Percentiles rank a stretch among this genome's conserved stretches.
phyloP scores from a whole-genome alignment of 768 basidiomycete genomes.

The Phaffia tasmanica region DNA sequence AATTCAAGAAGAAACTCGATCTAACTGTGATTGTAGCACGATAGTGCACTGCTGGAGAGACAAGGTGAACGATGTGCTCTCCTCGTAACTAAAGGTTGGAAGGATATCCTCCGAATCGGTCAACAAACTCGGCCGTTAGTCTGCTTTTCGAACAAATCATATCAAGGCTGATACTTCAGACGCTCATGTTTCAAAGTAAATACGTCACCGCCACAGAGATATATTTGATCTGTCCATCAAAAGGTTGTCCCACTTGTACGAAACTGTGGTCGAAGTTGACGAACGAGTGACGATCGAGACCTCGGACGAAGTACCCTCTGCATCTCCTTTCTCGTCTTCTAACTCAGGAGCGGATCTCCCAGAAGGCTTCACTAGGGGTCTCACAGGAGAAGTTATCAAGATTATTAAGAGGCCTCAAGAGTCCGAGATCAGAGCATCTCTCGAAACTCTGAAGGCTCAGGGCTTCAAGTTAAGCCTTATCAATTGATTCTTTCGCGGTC shows the following conservation, averaged over 20 bases:
- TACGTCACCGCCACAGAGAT: neutral
- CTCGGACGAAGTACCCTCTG: slow-evolving; percentile 27
- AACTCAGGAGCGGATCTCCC: neutral
- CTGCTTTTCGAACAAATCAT: neutral
- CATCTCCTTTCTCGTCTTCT: slow-evolving; percentile 3
- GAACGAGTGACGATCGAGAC: slow-evolving; percentile 32
- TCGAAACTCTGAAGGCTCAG: neutral
- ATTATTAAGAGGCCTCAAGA: slow-evolving; percentile 24
- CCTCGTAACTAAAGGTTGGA: slow-evolving; percentile 30
- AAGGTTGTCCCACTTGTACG: slow-evolving; percentile 19
- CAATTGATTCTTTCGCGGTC: neutral
- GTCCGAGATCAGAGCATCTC: neutral
- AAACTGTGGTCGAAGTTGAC: slow-evolving; percentile 26
- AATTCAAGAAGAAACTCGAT: too few relatives aligned
- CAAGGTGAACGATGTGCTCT: slow-evolving; percentile 28
- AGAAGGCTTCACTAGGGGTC: slow-evolving; percentile 18
- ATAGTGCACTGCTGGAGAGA: slow-evolving; percentile 26
- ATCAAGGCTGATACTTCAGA: too few relatives aligned
- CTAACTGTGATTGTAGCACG: too few relatives aligned
- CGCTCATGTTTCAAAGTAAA: too few relatives aligned
- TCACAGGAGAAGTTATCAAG: slow-evolving; percentile 27
- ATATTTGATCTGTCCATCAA: slow-evolving; percentile 29
- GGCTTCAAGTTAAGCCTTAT: neutral
- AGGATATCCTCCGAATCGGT: slow-evolving; percentile 29
- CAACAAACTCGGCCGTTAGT: slow-evolving; percentile 26